Conservation (phyloP, 495 filamentous ascomycete genomes). For the Melanomma pulvis-pyrius region DNA sequence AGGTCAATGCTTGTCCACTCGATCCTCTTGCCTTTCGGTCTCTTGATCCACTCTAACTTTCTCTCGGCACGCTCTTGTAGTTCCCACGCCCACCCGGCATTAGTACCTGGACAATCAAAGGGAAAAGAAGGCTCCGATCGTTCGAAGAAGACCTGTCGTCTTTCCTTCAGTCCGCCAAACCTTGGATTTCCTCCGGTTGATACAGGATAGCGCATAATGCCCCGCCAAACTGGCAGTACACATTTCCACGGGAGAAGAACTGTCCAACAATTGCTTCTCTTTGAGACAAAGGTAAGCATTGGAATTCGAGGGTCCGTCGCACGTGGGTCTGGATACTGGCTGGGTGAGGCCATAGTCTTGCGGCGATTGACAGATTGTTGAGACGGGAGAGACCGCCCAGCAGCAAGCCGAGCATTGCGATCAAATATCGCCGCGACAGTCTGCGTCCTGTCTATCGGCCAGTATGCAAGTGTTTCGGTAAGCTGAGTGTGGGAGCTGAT, state of each 20-base stretch:
- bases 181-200: conserved; percentile 76
- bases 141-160: conserved; percentile 81
- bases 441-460: conserved; percentile 67
- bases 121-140: conserved; percentile 82
- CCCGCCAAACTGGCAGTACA: conserved; percentile 82
- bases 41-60: conserved; percentile 71
- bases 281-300: conserved; percentile 68
- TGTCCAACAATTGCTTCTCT: conserved; percentile 67
- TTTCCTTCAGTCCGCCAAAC: conserved; percentile 81
- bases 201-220: conserved; percentile 81
- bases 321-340: conserved; percentile 61
- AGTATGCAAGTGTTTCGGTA: conserved; percentile 62
- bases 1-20: conserved; percentile 78
- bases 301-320: conserved; percentile 80
- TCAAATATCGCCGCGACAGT: conserved; percentile 66
- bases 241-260: conserved; percentile 91
- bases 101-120: conserved; percentile 80
- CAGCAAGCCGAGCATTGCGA: conserved; percentile 62
- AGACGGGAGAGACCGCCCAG: conserved; percentile 69
- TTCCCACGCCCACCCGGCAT: conserved; percentile 79
- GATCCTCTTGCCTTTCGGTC: conserved; percentile 78
- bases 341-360: conserved; percentile 67
- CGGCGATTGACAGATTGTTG: conserved; percentile 89
- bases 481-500: conserved; percentile 55
- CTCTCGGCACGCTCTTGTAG: conserved; percentile 62